Percentiles rank a stretch among this genome's conserved stretches.
These are phyloP conservation scores for Emmonsiellopsis sp. DNA, from an alignment of 2,329 filamentous ascomycete species.

Conservation along the genomic window DNA sequence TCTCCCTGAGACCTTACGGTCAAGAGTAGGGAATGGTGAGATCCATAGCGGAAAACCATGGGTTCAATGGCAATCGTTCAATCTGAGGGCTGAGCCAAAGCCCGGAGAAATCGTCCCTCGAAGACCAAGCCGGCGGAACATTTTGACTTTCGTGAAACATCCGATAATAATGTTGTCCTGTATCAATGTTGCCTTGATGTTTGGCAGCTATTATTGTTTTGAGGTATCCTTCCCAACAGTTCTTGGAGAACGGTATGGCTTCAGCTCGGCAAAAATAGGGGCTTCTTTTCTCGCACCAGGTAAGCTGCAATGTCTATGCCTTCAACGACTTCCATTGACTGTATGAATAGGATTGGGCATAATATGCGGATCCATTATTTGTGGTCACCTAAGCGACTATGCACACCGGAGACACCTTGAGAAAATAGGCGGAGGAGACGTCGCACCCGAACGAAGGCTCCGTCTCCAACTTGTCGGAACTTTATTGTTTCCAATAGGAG, in stretches of 20 bases:
- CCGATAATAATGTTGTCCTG: conserved; percentile 26
- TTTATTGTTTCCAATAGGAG: background rate
- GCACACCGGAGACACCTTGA: background rate
- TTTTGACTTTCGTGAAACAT: conserved; percentile 22
- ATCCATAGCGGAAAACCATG: conserved; percentile 12
- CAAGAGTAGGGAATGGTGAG: conserved; percentile 36
- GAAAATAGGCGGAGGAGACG: background rate
- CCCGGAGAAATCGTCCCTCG: conserved; percentile 12
- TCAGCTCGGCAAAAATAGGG: conserved; percentile 25
- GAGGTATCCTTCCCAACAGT: conserved; percentile 22
- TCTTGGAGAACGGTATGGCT: conserved; percentile 26
- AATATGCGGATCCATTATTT: conserved; percentile 2
- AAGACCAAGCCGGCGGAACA: conserved; percentile 21
- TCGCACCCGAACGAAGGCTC: conserved; percentile 1
- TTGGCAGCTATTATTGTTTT: conserved; percentile 26
- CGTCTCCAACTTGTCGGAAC: conserved; percentile 2
- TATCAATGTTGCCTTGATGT: conserved; percentile 26
- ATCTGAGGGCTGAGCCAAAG: background rate
- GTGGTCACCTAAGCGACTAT: conserved; percentile 1
- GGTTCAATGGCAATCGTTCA: conserved; percentile 3
- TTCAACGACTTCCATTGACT: background rate
- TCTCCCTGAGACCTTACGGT: conserved; percentile 40
- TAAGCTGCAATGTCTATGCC: background rate
- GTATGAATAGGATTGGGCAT: background rate
- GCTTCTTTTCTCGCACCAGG: conserved; percentile 25